Evolutionary conservation across 768 basidiomycete species (phyloP).

Genomic region (Pulveroboletus sp.): DNA sequence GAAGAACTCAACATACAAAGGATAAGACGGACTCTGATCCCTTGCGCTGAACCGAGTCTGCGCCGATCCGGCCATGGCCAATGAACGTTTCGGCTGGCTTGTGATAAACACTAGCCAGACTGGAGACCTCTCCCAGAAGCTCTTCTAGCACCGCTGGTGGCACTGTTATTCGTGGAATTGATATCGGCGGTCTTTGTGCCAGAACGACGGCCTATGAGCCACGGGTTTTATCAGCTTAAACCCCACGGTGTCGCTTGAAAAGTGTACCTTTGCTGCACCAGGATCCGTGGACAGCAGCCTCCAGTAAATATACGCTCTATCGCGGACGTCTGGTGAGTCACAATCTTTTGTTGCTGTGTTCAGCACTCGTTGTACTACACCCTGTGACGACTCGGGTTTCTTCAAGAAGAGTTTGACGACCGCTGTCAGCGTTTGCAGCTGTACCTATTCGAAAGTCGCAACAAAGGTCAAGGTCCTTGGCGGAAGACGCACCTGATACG

Average conservation of each 20-base stretch:
- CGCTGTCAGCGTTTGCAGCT: constrained; percentile 83
- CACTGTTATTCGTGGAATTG: constrained; percentile 87
- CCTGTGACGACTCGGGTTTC: constrained; percentile 91
- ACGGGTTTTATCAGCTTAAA: neutral
- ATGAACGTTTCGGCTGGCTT: constrained; percentile 96
- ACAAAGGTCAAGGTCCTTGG: neutral
- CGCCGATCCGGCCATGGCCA: constrained; percentile 84
- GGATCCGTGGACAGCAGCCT: constrained; percentile 91
- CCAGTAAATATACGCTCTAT: constrained; percentile 99
- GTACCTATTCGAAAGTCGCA: constrained; percentile 41
- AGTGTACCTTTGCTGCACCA: constrained; percentile 81
- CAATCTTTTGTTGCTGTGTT: constrained; percentile 96
- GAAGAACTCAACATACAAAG: neutral
- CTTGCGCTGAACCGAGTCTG: constrained; percentile 68
- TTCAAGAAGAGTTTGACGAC: constrained; percentile 96
- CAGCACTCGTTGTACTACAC: constrained; percentile 85
- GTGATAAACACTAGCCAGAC: constrained; percentile 92
- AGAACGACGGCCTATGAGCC: constrained; percentile 73
- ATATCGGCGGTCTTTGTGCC: constrained; percentile 88
- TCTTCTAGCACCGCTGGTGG: constrained; percentile 86
- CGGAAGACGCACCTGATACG: constrained; percentile 59
- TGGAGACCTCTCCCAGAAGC: constrained; percentile 83
- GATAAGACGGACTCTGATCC: constrained; percentile 49
- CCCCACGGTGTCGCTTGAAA: neutral
- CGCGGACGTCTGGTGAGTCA: constrained; percentile 94